These are phyloP conservation scores for Lathyrus tuberosus DNA, from an alignment of 306 rosid genomes.

Conservation along the genomic window DNA sequence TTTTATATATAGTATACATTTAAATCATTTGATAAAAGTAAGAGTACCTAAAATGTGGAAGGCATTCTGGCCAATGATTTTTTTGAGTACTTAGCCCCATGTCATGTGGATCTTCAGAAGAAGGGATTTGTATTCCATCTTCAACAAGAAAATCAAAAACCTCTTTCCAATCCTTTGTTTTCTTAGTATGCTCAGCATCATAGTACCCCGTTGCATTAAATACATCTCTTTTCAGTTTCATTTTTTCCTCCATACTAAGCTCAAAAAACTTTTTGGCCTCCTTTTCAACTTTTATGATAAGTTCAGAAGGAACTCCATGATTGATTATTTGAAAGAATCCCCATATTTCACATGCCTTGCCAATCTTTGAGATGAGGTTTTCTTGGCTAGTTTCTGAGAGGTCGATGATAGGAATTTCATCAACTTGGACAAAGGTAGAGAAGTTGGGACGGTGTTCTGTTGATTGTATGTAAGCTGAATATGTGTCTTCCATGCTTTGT, in stretches of 20 bases:
- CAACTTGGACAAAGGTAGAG: slow-evolving; percentile 21
- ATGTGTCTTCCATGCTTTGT: slow-evolving; percentile 59
- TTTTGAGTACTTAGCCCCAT: slow-evolving; percentile 39
- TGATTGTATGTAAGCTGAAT: slow-evolving; percentile 66
- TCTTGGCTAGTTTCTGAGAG: slow-evolving; percentile 35
- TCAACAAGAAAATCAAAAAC: slow-evolving; percentile 69
- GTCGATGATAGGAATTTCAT: slow-evolving; percentile 47
- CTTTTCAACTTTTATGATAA: slow-evolving; percentile 38
- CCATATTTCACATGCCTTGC: slow-evolving; percentile 69
- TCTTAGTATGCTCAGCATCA: slow-evolving; percentile 74
- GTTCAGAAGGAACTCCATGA: slow-evolving; percentile 65
- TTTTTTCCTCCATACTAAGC: slow-evolving; percentile 43
- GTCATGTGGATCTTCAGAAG: slow-evolving; percentile 54
- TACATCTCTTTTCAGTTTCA: slow-evolving; percentile 62
- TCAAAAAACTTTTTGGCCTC: slow-evolving; percentile 58
- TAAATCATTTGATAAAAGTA: not conserved
- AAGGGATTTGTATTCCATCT: slow-evolving; percentile 49
- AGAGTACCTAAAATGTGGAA: slow-evolving; percentile 62
- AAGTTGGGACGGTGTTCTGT: slow-evolving; percentile 57
- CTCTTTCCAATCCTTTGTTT: slow-evolving; percentile 89
- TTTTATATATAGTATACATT: not conserved
- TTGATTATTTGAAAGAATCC: slow-evolving; percentile 83
- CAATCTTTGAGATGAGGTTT: slow-evolving; percentile 50
- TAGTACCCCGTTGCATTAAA: slow-evolving; percentile 65
- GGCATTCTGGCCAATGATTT: slow-evolving; percentile 77